These are phyloP conservation scores for Liriodendron chinense DNA, from an alignment of 164 flowering plant genomes.

Conservation along the genomic window DNA sequence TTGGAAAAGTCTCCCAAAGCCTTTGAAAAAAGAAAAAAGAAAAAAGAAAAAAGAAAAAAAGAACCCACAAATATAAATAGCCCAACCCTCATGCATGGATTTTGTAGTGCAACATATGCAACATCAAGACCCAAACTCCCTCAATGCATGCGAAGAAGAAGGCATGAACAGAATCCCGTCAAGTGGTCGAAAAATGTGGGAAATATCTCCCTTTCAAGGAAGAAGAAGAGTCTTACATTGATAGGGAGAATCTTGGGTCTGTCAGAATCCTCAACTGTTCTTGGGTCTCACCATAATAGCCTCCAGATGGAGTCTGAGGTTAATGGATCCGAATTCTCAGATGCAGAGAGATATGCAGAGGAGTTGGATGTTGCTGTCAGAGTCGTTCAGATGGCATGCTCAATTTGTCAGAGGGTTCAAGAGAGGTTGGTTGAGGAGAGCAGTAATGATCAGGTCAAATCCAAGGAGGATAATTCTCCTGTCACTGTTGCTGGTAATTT, in stretches of 20 bases:
- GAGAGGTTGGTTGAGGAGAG: constrained; percentile 37
- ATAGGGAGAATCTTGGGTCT: background rate
- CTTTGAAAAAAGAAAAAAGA: no score
- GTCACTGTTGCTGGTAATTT: constrained; percentile 68
- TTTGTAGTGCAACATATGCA: background rate
- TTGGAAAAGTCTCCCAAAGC: no score
- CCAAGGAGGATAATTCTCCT: constrained; percentile 68
- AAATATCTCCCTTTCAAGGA: background rate
- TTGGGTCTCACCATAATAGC: background rate
- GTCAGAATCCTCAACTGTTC: background rate
- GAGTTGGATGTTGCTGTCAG: constrained; percentile 65
- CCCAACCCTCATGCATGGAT: background rate
- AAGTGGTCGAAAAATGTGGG: background rate
- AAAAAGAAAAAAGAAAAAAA: no score
- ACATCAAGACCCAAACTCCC: background rate
- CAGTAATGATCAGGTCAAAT: constrained; percentile 32
- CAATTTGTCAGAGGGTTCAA: constrained; percentile 61
- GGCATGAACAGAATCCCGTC: background rate
- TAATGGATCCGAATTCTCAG: background rate
- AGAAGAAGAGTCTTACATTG: background rate
- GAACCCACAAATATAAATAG: no score
- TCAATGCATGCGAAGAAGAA: background rate
- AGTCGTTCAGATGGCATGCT: constrained; percentile 73
- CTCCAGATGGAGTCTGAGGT: background rate
- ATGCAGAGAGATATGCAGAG: constrained; percentile 19